These are phyloP conservation scores for Melanogaster broomeanus DNA, from an alignment of 768 basidiomycete species.

Conservation along the genomic window DNA sequence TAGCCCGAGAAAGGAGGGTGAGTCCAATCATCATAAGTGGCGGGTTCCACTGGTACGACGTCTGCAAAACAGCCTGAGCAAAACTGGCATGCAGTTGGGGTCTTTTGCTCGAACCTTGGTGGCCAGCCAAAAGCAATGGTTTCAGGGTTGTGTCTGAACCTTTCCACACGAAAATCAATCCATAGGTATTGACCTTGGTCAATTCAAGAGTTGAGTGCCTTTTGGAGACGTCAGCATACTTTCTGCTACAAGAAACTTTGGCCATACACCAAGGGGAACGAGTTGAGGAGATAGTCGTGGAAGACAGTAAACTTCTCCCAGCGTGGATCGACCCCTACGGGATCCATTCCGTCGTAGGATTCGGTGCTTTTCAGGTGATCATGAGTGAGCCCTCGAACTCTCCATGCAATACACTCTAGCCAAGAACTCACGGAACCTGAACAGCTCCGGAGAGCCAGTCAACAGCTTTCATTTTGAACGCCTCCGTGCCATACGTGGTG, in stretches of 20 bases:
- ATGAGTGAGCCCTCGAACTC: slow-evolving; percentile 8
- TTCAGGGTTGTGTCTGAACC: slow-evolving; percentile 51
- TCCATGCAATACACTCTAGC: neutral
- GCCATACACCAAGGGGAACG: slow-evolving; percentile 65
- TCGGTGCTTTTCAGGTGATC: slow-evolving; percentile 42
- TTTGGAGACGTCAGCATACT: neutral
- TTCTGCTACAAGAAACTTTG: neutral
- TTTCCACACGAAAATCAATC: slow-evolving; percentile 58
- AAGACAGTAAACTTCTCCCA: slow-evolving; percentile 57
- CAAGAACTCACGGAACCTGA: slow-evolving; percentile 39
- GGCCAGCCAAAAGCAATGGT: slow-evolving; percentile 55
- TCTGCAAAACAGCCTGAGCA: slow-evolving; percentile 37
- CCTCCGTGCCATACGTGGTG: slow-evolving; percentile 32
- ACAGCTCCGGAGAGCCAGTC: slow-evolving; percentile 43
- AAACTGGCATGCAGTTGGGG: neutral
- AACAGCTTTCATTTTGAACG: slow-evolving; percentile 36
- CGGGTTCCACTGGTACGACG: slow-evolving; percentile 66
- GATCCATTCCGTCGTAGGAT: slow-evolving; percentile 49
- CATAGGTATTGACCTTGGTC: slow-evolving; percentile 63
- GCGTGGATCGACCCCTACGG: slow-evolving; percentile 48
- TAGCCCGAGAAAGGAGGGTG: slow-evolving; percentile 65
- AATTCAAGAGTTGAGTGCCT: slow-evolving; percentile 53
- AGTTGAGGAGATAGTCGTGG: slow-evolving; percentile 52
- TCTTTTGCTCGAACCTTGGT: slow-evolving; percentile 45
- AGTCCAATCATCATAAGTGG: slow-evolving; percentile 57